Conservation (phyloP, 176 grass and related monocot genomes). For the Saccharum spontaneum region DNA sequence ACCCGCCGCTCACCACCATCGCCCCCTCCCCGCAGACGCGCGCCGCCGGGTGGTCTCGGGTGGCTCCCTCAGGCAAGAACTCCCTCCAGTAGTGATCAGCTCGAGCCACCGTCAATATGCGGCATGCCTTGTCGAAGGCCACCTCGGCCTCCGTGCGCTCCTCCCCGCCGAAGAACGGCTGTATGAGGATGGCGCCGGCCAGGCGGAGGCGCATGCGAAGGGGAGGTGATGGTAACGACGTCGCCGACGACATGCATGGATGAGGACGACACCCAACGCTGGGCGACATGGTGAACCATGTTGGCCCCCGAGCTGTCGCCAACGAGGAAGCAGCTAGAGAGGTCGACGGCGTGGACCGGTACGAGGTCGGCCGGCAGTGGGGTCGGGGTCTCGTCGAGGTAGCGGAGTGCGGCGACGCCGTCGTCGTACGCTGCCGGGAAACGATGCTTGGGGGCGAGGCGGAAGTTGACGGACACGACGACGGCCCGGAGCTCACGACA, state of each 20-base stretch:
- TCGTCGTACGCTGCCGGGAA: constrained; percentile 65
- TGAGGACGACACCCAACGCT: constrained; percentile 36
- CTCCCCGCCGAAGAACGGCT: constrained; percentile 51
- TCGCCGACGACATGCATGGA: constrained; percentile 29
- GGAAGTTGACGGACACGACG: constrained; percentile 62
- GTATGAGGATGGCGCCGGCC: constrained; percentile 23
- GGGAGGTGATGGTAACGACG: neutral
- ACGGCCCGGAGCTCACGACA: constrained; percentile 37
- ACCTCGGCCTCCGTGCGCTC: constrained; percentile 41
- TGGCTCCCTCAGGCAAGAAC: constrained; percentile 44
- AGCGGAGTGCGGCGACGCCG: constrained; percentile 49
- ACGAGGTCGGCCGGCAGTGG: neutral
- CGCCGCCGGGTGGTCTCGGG: constrained; percentile 33
- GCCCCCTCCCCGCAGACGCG: constrained; percentile 7
- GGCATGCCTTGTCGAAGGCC: neutral
- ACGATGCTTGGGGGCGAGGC: constrained; percentile 63
- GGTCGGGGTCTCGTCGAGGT: constrained; percentile 23
- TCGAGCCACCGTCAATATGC: constrained; percentile 2
- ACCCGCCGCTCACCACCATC: constrained; percentile 34
- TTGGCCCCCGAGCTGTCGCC: constrained; percentile 77
- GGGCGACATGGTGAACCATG: constrained; percentile 67
- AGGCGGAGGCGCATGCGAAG: neutral
- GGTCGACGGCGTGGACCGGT: constrained; percentile 27
- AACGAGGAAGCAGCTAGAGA: constrained; percentile 51
- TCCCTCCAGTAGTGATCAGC: constrained; percentile 39